Percentiles rank a stretch among this genome's conserved stretches.
Evolutionary conservation across 2,329 filamentous ascomycete genomes (phyloP).

Genomic region (Tolypocladium ophioglossoides): DNA sequence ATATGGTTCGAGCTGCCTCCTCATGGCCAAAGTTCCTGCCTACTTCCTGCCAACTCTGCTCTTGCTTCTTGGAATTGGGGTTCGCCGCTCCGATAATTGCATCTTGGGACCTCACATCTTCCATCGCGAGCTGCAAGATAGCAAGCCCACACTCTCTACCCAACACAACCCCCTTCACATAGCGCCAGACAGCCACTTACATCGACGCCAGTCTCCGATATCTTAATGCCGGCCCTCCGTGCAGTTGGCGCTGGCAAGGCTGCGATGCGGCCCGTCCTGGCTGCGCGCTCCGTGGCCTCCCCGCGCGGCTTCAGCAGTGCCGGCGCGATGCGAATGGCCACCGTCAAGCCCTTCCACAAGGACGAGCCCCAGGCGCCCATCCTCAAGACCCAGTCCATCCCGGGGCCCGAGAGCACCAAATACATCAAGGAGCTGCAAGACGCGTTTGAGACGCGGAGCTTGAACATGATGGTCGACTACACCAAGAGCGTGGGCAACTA

Average conservation of each 20-base stretch:
- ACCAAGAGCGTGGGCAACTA: slow-evolving; percentile 71
- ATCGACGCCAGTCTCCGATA: neutral
- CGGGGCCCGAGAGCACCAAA: slow-evolving; percentile 64
- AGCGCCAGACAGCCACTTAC: neutral
- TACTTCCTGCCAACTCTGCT: neutral
- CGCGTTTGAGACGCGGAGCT: slow-evolving; percentile 75
- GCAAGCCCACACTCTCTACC: neutral
- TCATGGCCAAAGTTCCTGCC: neutral
- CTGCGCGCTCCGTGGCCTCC: slow-evolving; percentile 1
- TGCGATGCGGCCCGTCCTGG: slow-evolving; percentile 1
- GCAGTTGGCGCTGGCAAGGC: slow-evolving; percentile 3
- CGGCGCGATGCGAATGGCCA: slow-evolving; percentile 13
- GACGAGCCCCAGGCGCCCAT: slow-evolving; percentile 42
- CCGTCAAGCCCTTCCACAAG: slow-evolving; percentile 28
- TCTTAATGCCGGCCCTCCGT: slow-evolving; percentile 8
- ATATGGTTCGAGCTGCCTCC: neutral
- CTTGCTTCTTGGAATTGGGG: neutral
- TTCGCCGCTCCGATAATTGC: neutral
- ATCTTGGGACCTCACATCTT: neutral
- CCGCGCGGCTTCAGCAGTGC: slow-evolving; percentile 5
- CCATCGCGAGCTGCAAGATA: neutral
- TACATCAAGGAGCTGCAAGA: slow-evolving; percentile 60
- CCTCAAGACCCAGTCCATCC: slow-evolving; percentile 49
- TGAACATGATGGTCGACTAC: slow-evolving; percentile 78
- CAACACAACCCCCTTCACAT: neutral